A percentile compares a stretch with the other conserved stretches of the same genome.
phyloP scores from a whole-genome alignment of 2,329 filamentous ascomycete genomes.

The Ascochyta rabiei region DNA sequence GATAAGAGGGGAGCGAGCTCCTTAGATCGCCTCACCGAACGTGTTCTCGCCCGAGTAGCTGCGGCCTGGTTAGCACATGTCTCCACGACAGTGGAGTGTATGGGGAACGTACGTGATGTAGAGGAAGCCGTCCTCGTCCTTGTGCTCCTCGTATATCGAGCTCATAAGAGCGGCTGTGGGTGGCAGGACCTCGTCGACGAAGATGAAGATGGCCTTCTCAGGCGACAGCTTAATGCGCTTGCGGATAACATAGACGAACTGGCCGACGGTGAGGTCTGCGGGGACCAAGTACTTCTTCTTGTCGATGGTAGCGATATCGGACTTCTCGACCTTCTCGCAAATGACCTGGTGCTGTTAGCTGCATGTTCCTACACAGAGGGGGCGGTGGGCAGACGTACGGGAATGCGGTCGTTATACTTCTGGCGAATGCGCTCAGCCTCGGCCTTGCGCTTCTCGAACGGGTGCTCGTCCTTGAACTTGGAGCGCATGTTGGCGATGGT shows the following conservation, averaged over 20 bases:
- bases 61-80: constrained; percentile 30
- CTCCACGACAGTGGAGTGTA: background rate
- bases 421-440: constrained; percentile 99
- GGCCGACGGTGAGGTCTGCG: constrained; percentile 94
- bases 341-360: constrained; percentile 70
- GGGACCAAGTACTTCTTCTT: constrained; percentile 99
- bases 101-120: constrained; percentile 82
- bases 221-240: constrained; percentile 99
- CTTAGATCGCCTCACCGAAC: constrained; percentile 68
- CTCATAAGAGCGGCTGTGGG: constrained; percentile 98
- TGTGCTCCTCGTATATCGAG: constrained; percentile 99
- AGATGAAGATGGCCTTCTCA: constrained; percentile 99
- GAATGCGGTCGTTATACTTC: constrained; percentile 98
- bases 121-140: constrained; percentile 85
- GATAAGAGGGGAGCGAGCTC: constrained; percentile 18
- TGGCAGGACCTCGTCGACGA: constrained; percentile 96
- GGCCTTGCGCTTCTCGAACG: constrained; percentile 99
- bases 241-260: constrained; percentile 99
- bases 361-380: background rate
- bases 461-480: constrained; percentile 99
- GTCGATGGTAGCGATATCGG: constrained; percentile 98
- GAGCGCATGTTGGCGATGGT: constrained; percentile 73
- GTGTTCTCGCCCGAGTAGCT: constrained; percentile 99
- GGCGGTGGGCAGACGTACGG: constrained; percentile 66
- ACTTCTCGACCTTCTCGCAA: constrained; percentile 69